A percentile compares a stretch with the other conserved stretches of the same genome.
Conservation (phyloP, 169 alveolate genomes). For the Pseudocohnilembus persalinus region DNA sequence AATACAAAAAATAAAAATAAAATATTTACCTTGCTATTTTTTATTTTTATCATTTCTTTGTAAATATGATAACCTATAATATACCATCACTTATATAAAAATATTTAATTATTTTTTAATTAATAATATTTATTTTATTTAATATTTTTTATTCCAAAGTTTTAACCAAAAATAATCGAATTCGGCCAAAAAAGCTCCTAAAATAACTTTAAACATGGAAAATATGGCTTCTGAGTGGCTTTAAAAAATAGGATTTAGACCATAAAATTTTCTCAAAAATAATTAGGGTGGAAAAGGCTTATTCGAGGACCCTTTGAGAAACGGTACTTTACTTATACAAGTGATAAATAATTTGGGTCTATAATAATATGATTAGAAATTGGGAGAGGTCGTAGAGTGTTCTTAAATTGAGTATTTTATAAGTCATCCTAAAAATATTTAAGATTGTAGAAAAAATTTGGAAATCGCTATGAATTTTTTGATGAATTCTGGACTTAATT, state of each 20-base stretch:
- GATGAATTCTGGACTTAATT: not conserved
- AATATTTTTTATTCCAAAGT: too few relatives aligned
- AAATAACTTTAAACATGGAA: constrained; percentile 3
- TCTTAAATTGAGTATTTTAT: not conserved
- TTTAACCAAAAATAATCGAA: too few relatives aligned
- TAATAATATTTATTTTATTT: too few relatives aligned
- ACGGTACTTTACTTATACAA: constrained; percentile 8
- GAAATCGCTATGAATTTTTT: constrained; percentile 8
- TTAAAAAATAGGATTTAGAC: constrained; percentile 11
- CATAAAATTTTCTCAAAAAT: too few relatives aligned
- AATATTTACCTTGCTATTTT: too few relatives aligned
- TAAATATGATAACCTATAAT: too few relatives aligned
- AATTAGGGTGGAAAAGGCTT: not conserved
- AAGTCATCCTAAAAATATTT: constrained; percentile 19
- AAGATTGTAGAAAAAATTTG: constrained; percentile 10
- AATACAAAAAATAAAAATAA: too few relatives aligned
- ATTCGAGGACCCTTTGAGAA: constrained; percentile 27
- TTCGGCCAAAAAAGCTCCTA: not conserved
- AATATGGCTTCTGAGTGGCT: not conserved
- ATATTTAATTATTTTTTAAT: too few relatives aligned
- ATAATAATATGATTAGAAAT: not conserved
- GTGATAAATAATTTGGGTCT: not conserved
- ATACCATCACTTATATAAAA: too few relatives aligned
- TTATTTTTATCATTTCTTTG: too few relatives aligned
- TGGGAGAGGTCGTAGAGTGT: not conserved